Base-by-base conservation (phyloP, 2,329 filamentous ascomycete species). In the Scytalidium sp. region DNA sequence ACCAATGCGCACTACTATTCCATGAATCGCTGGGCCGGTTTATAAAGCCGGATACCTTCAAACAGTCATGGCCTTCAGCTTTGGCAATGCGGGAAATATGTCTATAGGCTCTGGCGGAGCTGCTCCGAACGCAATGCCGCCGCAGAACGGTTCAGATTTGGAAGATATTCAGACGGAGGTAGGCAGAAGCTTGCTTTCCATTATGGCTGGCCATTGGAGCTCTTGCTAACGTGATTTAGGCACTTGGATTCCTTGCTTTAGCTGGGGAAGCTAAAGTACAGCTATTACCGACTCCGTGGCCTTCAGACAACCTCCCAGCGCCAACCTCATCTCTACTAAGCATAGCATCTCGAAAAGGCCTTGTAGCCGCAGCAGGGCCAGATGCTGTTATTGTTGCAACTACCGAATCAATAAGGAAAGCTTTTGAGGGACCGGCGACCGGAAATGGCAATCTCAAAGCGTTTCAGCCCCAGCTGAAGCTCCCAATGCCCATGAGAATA, bases 331-430 rank as follows among this genome's bases (percentile, higher is more conserved):
- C 90, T 2, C 84, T 99, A 32, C 76, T 99, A 54, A 88, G 87
- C 64, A 80, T 97, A 57, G 91, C 93, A 48, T 85, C 90, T 25
- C 81, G 78, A 53, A 85, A 84, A 67, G 90, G 90, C 39, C 78
- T 99, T 19, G 76, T 97, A 48, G 93, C 93, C 23, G 94, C 92
- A 44, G 94, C 89, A 45, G 88, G 90, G 15, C 93, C 93, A 32
- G 85, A 95, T 61, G 79, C 79, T 45, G 78, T 99, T 41, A 75
- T 89, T 51, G 70, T 99, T 51, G 83, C 89, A 27, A 84, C 80
- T 2, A 95, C 93, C 13, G 84, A 92, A 48, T 79, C 84, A 3
- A 80, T 96, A 42, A 83, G 92, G 59, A 85, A 88, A 56, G 84
- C 87, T 2, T 93, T 96, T 63, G 76, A 80, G 50, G 68, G 75